Conservation (phyloP, 495 filamentous ascomycete species). For the Cryomyces minteri region DNA sequence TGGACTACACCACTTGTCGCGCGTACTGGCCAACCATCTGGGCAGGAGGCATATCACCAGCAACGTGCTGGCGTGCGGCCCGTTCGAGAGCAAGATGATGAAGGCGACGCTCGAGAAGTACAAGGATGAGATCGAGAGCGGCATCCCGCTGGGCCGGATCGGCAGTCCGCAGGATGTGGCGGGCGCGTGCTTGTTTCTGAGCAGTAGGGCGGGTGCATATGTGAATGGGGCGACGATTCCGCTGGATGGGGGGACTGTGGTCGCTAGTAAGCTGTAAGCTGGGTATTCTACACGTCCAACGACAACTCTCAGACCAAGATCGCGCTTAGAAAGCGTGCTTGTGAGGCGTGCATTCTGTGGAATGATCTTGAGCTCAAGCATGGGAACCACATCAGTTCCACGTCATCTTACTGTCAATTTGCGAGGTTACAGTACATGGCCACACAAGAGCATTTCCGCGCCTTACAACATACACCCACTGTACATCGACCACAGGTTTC, state of each 20-base stretch:
- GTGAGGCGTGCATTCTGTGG: too few relatives aligned
- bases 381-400: too few relatives aligned
- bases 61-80: constrained; percentile 61
- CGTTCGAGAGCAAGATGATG: constrained; percentile 78
- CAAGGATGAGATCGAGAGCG: constrained; percentile 29
- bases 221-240: constrained; percentile 59
- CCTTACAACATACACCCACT: too few relatives aligned
- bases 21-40: constrained; percentile 53
- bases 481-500: too few relatives aligned
- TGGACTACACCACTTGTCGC: constrained; percentile 51
- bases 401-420: too few relatives aligned
- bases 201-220: constrained; percentile 46
- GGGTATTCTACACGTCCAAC: too few relatives aligned
- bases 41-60: constrained; percentile 53
- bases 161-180: constrained; percentile 49
- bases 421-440: too few relatives aligned
- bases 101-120: constrained; percentile 42
- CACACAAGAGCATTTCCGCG: too few relatives aligned
- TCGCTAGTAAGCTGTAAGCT: constrained; percentile 29
- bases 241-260: constrained; percentile 43
- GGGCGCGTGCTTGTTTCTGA: constrained; percentile 50
- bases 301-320: too few relatives aligned
- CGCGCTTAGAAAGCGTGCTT: too few relatives aligned
- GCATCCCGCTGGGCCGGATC: constrained; percentile 45
- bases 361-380: too few relatives aligned